Evolutionary conservation across 2,329 filamentous ascomycete species (phyloP).

Genomic region (Apiospora rasikravindrae): DNA sequence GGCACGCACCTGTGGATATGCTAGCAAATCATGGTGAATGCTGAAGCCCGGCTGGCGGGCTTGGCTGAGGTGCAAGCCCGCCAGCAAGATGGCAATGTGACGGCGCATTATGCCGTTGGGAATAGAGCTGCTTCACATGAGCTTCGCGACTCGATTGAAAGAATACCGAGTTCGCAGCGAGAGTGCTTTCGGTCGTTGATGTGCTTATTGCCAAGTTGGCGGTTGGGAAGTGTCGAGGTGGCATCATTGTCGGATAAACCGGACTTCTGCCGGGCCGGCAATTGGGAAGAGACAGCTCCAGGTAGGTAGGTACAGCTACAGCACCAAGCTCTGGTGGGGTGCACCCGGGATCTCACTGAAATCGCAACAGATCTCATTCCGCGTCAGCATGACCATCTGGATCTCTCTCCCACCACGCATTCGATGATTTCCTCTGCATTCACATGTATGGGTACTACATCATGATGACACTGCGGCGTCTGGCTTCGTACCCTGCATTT

Average conservation of each 20-base stretch:
- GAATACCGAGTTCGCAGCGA: slow-evolving; percentile 6
- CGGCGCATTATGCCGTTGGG: slow-evolving; percentile 50
- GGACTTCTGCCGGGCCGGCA: slow-evolving; percentile 14
- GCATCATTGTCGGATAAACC: slow-evolving; percentile 15
- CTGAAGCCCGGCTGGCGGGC: slow-evolving; percentile 70
- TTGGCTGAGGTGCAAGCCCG: slow-evolving; percentile 47
- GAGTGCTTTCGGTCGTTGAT: slow-evolving; percentile 2
- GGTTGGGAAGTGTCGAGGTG: slow-evolving; percentile 1
- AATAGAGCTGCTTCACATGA: neutral
- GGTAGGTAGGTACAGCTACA: neutral
- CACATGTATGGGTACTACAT: neutral
- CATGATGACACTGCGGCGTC: neutral
- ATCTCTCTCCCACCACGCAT: neutral
- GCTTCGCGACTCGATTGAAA: neutral
- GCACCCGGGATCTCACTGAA: neutral
- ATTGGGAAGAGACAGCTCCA: neutral
- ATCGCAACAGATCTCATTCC: neutral
- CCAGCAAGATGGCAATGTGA: slow-evolving; percentile 47
- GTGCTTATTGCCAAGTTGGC: slow-evolving; percentile 1
- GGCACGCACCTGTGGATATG: slow-evolving; percentile 78
- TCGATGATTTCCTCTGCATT: neutral
- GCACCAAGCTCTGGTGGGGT: neutral
- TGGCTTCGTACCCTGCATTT: no score
- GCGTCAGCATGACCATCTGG: neutral
- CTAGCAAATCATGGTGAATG: slow-evolving; percentile 86